Evolutionary conservation across 805 yeast genomes (phyloP), one percentile per base, ranked within the genome.

Genomic region (Helenozyma baotianmanensis): DNA sequence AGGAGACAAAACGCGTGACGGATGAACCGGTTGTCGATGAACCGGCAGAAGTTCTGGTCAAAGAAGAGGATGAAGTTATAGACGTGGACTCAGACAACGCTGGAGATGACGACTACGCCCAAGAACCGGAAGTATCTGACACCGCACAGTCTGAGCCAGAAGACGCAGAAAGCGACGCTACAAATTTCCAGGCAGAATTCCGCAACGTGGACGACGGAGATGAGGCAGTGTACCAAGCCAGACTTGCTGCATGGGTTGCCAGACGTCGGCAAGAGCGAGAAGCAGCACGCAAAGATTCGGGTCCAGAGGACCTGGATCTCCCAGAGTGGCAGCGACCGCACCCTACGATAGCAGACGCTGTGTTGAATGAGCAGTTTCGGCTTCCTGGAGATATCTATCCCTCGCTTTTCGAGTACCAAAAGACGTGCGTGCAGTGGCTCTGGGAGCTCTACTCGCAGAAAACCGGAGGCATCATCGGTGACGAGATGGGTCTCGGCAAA

Each of bases 401-500:
- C 0, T 72, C 87, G 4, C 61, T 92, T 10, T 92, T 92, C 51
- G 95, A 86, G 43, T 92, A 92, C 55, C 98, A 92, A 50, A 85
- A 85, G 49, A 92, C 97, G 0, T 87, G 97, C 41, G 97, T 92
- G 1, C 96, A 92, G 50, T 90, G 98, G 98, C 72, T 92, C 2
- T 89, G 94, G 81, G 98, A 92, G 52, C 64, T 92, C n/a, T 81
- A 84, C 49, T 70, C 78, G 14, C 97, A 92, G 55, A 78, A 76
- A 30, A 82, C 89, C 3, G 98, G 98, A 2, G 98, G 98, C 0
- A 92, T 92, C 14, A 72, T 92, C 25, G 97, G 97, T 16, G 98
- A 92, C 58, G 98, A 92, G 56, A 92, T 92, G 98, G 98, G 98
- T 0, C 61, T 92, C 12, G 98, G 98, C 2, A 92, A 92, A 52